These are phyloP conservation scores for Trichoderma asperellum DNA, from an alignment of 2,329 filamentous ascomycete genomes.

Conservation along the genomic window DNA sequence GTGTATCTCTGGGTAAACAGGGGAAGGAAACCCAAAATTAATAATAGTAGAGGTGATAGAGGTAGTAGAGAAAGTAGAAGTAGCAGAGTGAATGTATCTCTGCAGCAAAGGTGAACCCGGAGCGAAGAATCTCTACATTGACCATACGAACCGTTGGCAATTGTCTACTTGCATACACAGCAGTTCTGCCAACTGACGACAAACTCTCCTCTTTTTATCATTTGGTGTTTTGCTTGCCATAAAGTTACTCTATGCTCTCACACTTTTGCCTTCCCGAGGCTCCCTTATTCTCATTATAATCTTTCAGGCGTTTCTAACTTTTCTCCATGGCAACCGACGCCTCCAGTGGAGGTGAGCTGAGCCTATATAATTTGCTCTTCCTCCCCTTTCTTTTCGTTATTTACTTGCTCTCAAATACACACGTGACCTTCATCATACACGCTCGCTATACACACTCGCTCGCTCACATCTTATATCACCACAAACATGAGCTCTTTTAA, in stretches of 20 bases:
- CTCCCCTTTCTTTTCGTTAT: not conserved
- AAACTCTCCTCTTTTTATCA: not conserved
- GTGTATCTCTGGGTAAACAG: not conserved
- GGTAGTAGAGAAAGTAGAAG: not conserved
- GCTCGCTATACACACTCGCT: not conserved
- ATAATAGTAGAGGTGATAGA: not conserved
- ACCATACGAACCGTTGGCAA: not conserved
- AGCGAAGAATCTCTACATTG: not conserved
- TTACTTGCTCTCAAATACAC: not conserved
- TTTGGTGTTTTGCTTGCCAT: not conserved
- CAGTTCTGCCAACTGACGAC: not conserved
- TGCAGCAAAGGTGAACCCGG: not conserved
- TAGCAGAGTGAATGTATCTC: not conserved
- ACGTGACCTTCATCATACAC: too few species aligned
- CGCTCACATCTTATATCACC: not conserved
- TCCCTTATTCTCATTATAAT: not conserved
- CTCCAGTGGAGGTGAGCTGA: not conserved
- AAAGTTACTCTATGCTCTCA: not conserved
- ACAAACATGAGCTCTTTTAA: not conserved
- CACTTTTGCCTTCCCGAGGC: not conserved
- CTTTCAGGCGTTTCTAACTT: not conserved
- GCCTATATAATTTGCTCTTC: not conserved
- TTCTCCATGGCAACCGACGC: not conserved
- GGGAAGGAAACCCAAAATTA: not conserved
- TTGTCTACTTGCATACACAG: not conserved